Base-by-base conservation (phyloP, 495 filamentous ascomycete species). In the Penicillium arizonense region DNA sequence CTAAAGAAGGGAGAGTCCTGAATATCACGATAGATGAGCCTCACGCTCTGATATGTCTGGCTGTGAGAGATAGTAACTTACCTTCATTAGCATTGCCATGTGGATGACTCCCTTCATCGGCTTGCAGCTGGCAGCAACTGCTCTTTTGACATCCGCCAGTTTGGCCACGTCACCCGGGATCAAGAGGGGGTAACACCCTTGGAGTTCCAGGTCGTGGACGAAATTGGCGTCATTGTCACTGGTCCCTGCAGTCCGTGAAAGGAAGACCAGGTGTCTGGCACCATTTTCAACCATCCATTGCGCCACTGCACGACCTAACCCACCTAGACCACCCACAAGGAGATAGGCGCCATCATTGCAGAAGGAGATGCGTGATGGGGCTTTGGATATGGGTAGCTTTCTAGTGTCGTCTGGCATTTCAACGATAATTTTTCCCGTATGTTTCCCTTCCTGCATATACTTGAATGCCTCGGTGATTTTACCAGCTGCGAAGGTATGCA, bases 241-340 rank as follows among this genome's bases (percentile, higher is more conserved):
- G 13, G 48, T 37, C 3, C 52, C 55, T 36, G 53, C 65, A 4
- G 56, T 57, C 3, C 64, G 58, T 2, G 65, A 68, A 4, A 70
- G 41, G 14, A 85, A 74, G 16, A 82, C 69, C 6, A 88, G 56
- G 44, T 79, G 66, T 41, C 67, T 64, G 6, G 83, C 84, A 7
- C 81, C 81, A 28, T 75, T 73, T 21, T 69, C 57, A 8, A 76
- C 77, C 76, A 87, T 80, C 80, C 79, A 85, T 1, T 62, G 66
- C 1, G 81, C 61, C 44, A 87, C 69, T 30, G 76, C 72, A 45
- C 76, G 69, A 5, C 83, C 83, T 4, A 87, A 65, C 33, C 83
- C 84, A 18, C 83, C 83, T 1, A 78, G 48, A 0, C 74, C 76
- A 3, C 76, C 77, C 10, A 72, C 57, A 16, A 79, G 63, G 0